These are phyloP conservation scores for Niebla homalea DNA, from an alignment of 495 filamentous ascomycete genomes.

Conservation along the genomic window DNA sequence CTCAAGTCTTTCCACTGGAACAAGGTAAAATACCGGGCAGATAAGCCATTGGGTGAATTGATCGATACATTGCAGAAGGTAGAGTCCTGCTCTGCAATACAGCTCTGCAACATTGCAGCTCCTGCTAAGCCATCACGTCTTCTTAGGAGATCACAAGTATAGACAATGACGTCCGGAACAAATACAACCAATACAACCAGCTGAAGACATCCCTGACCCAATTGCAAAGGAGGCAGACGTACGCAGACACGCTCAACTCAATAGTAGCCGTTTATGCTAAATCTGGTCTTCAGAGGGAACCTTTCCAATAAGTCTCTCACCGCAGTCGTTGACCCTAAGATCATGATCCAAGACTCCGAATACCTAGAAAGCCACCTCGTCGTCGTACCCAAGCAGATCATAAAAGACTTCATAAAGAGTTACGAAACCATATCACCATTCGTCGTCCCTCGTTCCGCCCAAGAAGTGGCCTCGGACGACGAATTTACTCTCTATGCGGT, in stretches of 20 bases:
- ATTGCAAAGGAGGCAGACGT: constrained; percentile 81
- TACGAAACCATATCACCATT: constrained; percentile 78
- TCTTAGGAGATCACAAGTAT: constrained; percentile 66
- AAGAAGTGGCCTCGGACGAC: constrained; percentile 62
- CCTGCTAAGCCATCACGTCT: neutral
- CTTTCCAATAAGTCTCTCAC: constrained; percentile 85
- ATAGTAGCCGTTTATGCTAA: constrained; percentile 10
- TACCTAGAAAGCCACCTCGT: constrained; percentile 92
- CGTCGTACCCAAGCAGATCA: constrained; percentile 61
- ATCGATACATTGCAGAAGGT: constrained; percentile 81
- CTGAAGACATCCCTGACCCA: constrained; percentile 68
- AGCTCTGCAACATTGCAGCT: neutral
- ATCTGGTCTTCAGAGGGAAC: constrained; percentile 52
- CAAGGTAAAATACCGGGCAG: constrained; percentile 87
- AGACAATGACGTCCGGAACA: constrained; percentile 87
- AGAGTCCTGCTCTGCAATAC: neutral
- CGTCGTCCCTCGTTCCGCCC: constrained; percentile 81
- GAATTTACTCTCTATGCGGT: constrained; percentile 84
- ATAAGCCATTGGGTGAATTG: constrained; percentile 73
- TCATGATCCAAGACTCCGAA: constrained; percentile 79
- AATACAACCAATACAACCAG: constrained; percentile 84
- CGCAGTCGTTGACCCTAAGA: constrained; percentile 64
- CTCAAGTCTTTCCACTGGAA: constrained; percentile 86
- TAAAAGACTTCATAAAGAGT: constrained; percentile 74
- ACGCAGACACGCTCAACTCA: constrained; percentile 13